These are phyloP conservation scores for Chytriomyces hyalinus DNA, from an alignment of 192 early-diverging fungal species.

Conservation along the genomic window DNA sequence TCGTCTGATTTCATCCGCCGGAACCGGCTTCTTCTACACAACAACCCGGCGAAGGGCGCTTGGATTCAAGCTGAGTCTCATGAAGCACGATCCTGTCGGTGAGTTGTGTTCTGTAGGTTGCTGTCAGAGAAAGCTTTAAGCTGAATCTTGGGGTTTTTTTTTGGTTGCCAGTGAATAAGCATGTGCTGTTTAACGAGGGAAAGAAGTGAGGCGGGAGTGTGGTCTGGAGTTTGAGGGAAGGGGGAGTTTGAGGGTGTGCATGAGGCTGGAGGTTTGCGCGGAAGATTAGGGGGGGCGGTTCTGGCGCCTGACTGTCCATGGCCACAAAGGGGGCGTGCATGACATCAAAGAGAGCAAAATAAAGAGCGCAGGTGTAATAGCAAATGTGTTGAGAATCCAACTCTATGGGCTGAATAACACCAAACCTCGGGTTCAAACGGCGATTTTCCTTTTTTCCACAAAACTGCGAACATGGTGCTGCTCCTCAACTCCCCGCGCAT, in stretches of 20 bases:
- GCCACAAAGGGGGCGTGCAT: not conserved
- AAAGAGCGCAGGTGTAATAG: not conserved
- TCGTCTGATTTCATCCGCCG: conserved; percentile 82
- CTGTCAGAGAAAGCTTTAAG: not conserved
- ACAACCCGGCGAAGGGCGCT: conserved; percentile 79
- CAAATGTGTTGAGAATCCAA: not conserved
- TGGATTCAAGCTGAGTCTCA: conserved; percentile 81
- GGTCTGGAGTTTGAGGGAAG: not conserved
- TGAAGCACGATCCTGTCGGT: conserved; percentile 95
- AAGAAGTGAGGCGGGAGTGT: conserved; percentile 65
- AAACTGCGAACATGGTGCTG: not conserved
- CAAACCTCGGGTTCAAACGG: too few relatives aligned
- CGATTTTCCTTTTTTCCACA: not conserved
- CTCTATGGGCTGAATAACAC: too few relatives aligned
- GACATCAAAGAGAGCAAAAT: not conserved
- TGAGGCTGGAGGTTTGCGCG: not conserved
- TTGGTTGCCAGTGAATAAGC: conserved; percentile 70
- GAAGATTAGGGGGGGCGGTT: not conserved
- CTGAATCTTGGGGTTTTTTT: not conserved
- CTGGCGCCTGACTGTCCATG: not conserved
- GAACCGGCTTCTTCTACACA: conserved; percentile 89
- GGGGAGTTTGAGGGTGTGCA: not conserved
- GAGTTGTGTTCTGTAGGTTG: conserved; percentile 13
- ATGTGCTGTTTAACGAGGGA: conserved; percentile 86
- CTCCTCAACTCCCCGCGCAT: too few relatives aligned